Conservation (phyloP, 768 basidiomycete species). For the Mycena floridula region DNA sequence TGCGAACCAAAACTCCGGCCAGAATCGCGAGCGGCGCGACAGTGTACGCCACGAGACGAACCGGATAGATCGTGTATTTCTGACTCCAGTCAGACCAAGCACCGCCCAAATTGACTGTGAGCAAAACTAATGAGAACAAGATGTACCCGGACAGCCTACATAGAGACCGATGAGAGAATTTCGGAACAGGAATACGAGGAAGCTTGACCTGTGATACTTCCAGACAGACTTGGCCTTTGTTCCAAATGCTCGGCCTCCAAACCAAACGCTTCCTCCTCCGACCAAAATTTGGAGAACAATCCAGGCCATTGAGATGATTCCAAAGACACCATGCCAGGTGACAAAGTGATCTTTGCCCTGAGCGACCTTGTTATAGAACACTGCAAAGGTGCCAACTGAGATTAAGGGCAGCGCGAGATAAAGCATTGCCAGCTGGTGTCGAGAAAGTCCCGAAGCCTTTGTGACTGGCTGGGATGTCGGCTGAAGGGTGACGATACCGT, state of each 20-base stretch:
- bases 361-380: conserved; percentile 55
- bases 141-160: conserved; percentile 68
- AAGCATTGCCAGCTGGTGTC: conserved; percentile 64
- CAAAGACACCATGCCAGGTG: conserved; percentile 77
- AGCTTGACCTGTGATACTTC: conserved; percentile 72
- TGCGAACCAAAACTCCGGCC: conserved; percentile 36
- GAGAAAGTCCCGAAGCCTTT: conserved; percentile 58
- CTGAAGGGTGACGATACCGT: conserved; percentile 76
- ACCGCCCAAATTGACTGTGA: conserved; percentile 67
- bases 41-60: conserved; percentile 46
- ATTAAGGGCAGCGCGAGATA: conserved; percentile 51
- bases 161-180: conserved; percentile 3
- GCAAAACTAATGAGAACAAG: conserved; percentile 52
- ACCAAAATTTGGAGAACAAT: conserved; percentile 51
- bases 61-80: conserved; percentile 25
- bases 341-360: conserved; percentile 51
- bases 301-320: conserved; percentile 58
- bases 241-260: conserved; percentile 56
- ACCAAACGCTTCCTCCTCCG: conserved; percentile 79
- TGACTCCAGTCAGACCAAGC: conserved; percentile 58
- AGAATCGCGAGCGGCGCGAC: conserved; percentile 47
- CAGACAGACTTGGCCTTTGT: conserved; percentile 67
- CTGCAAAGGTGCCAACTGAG: conserved; percentile 51
- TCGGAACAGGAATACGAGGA: neutral
- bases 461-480: conserved; percentile 61